These are phyloP conservation scores for Fusarium sp. DNA, from an alignment of 2,329 filamentous ascomycete genomes.

Conservation along the genomic window DNA sequence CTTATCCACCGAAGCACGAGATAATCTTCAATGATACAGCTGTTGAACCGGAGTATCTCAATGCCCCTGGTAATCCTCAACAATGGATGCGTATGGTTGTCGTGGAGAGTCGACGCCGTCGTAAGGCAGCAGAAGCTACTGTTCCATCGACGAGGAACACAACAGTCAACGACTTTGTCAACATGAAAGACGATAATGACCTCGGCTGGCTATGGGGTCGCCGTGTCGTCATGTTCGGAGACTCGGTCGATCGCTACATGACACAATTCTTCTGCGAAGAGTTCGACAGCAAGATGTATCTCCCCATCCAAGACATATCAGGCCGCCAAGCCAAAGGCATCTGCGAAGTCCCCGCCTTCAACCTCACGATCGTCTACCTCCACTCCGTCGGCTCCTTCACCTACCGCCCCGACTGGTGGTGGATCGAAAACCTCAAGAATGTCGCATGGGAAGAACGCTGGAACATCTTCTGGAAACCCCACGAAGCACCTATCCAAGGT, in stretches of 20 bases:
- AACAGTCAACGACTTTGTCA: slow-evolving; percentile 5
- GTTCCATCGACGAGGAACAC: background rate
- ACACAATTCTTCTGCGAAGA: slow-evolving; percentile 29
- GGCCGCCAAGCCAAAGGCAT: slow-evolving; percentile 14
- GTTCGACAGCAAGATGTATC: slow-evolving; percentile 2
- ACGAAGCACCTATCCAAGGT: slow-evolving; percentile 18
- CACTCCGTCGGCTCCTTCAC: slow-evolving; percentile 30
- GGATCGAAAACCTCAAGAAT: slow-evolving; percentile 29
- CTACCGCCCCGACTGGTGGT: slow-evolving; percentile 34
- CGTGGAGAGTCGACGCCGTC: slow-evolving; percentile 17
- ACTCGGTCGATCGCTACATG: slow-evolving; percentile 32
- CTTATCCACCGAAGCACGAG: slow-evolving; percentile 47
- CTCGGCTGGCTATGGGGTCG: slow-evolving; percentile 32
- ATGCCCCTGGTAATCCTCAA: slow-evolving; percentile 11
- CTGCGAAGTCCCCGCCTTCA: slow-evolving; percentile 16
- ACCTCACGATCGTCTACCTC: slow-evolving; percentile 16
- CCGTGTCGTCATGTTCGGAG: slow-evolving; percentile 29
- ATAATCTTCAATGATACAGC: slow-evolving; percentile 77
- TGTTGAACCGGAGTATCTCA: slow-evolving; percentile 26
- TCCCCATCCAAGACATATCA: slow-evolving; percentile 10
- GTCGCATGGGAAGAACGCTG: slow-evolving; percentile 27
- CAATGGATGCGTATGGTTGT: slow-evolving; percentile 34
- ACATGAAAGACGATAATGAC: slow-evolving; percentile 16
- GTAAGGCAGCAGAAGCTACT: background rate
- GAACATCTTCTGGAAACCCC: slow-evolving; percentile 26